Evolutionary conservation across 352 stramenopile species (phyloP).

Genomic region (Pythium aquatile): DNA sequence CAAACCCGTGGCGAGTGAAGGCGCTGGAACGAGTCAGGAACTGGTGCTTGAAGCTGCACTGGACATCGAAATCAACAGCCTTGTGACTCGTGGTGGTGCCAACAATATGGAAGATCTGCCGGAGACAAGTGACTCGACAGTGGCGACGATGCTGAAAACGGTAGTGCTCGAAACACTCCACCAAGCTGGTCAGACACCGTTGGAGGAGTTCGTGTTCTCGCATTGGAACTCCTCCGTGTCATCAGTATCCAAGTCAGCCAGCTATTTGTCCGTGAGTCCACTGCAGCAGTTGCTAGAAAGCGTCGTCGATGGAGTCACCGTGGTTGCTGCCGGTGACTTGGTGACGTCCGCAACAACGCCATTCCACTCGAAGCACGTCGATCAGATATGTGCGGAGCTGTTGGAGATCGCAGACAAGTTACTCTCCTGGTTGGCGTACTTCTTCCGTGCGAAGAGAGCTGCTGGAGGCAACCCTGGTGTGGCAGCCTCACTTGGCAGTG

Average conservation of each 20-base stretch:
- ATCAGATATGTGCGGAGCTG: constrained; percentile 69
- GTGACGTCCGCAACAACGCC: constrained; percentile 47
- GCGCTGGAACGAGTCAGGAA: constrained; percentile 1
- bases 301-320: constrained; percentile 53
- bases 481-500: constrained; percentile 12
- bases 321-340: constrained; percentile 53
- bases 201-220: constrained; percentile 59
- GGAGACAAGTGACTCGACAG: constrained; percentile 43
- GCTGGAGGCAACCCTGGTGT: constrained; percentile 5
- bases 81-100: constrained; percentile 34
- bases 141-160: constrained; percentile 36
- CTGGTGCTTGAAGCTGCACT: constrained; percentile 39
- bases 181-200: constrained; percentile 44
- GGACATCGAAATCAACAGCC: constrained; percentile 50
- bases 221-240: constrained; percentile 32
- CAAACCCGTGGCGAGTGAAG: not conserved
- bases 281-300: constrained; percentile 58
- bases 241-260: not conserved
- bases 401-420: constrained; percentile 49
- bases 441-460: constrained; percentile 42
- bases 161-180: constrained; percentile 49
- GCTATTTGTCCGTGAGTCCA: constrained; percentile 24
- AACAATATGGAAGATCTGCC: constrained; percentile 36
- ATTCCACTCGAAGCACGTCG: constrained; percentile 53
- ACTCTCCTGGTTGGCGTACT: constrained; percentile 66